phyloP scores from a whole-genome alignment of 345 rosid genomes.

The Lenwebbia sp. region DNA sequence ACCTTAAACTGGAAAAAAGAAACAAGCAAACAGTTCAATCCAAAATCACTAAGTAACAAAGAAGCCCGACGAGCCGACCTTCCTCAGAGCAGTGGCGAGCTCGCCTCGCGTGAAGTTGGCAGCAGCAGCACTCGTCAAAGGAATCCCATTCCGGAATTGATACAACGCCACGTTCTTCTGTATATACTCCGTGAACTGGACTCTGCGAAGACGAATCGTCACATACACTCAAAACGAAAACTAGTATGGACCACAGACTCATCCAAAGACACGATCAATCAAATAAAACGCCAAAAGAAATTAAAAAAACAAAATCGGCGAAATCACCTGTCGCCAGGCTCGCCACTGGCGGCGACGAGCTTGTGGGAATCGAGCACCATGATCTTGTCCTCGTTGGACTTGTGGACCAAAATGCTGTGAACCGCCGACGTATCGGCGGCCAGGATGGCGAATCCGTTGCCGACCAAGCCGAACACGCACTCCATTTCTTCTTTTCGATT shows the following conservation, averaged over 20 bases:
- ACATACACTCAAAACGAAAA: not conserved
- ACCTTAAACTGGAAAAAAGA: not conserved
- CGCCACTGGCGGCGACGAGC: conserved; percentile 95
- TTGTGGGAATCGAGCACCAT: conserved; percentile 93
- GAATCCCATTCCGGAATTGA: conserved; percentile 88
- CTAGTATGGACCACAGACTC: not conserved
- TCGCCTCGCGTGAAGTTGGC: conserved; percentile 92
- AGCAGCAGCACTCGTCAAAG: conserved; percentile 82
- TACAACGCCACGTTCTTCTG: conserved; percentile 94
- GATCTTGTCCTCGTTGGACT: conserved; percentile 93
- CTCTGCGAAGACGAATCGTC: conserved; percentile 22
- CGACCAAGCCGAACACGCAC: conserved; percentile 91
- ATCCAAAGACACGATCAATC: not conserved
- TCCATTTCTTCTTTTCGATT: conserved; percentile 34
- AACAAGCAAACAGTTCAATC: not conserved
- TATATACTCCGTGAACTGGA: conserved; percentile 92
- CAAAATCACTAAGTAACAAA: not conserved
- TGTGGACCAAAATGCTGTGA: conserved; percentile 84
- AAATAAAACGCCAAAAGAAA: not conserved
- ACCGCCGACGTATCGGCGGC: conserved; percentile 91
- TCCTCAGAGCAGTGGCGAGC: conserved; percentile 92
- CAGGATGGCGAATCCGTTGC: conserved; percentile 71
- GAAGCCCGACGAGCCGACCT: conserved; percentile 30
- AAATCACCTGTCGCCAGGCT: conserved; percentile 80
- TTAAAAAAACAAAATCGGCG: not conserved